These are phyloP conservation scores for Closterium sp. DNA, from an alignment of 139 green algal species.

Conservation along the genomic window DNA sequence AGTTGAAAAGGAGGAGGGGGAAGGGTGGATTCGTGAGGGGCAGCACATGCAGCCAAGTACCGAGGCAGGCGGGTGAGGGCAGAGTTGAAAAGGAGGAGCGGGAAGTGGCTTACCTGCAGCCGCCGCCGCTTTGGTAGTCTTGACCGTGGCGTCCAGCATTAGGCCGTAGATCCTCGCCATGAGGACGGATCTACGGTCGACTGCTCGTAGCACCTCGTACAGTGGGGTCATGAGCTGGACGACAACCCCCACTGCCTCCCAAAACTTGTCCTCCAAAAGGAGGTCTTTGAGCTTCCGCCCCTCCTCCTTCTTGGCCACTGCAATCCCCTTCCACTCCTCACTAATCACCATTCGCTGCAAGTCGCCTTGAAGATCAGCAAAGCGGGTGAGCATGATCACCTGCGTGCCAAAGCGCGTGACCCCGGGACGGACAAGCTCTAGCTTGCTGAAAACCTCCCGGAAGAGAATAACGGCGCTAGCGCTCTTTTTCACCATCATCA, in stretches of 20 bases:
- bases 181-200: background rate
- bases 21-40: no score
- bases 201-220: background rate
- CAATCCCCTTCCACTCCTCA: background rate
- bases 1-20: no score
- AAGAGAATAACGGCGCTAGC: background rate
- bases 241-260: background rate
- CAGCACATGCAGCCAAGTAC: no score
- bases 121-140: background rate
- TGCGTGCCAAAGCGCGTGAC: background rate
- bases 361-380: background rate
- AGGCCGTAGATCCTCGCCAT: background rate
- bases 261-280: background rate
- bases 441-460: background rate
- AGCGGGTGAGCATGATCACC: no score
- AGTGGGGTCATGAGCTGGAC: background rate
- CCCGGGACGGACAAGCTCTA: background rate
- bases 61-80: no score
- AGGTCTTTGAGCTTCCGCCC: background rate
- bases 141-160: background rate
- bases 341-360: background rate
- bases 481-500: background rate
- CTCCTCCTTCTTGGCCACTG: background rate
- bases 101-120: background rate
- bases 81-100: no score